Base-by-base conservation (phyloP, 2,329 filamentous ascomycete genomes). In the Ophiostoma tasmaniense region DNA sequence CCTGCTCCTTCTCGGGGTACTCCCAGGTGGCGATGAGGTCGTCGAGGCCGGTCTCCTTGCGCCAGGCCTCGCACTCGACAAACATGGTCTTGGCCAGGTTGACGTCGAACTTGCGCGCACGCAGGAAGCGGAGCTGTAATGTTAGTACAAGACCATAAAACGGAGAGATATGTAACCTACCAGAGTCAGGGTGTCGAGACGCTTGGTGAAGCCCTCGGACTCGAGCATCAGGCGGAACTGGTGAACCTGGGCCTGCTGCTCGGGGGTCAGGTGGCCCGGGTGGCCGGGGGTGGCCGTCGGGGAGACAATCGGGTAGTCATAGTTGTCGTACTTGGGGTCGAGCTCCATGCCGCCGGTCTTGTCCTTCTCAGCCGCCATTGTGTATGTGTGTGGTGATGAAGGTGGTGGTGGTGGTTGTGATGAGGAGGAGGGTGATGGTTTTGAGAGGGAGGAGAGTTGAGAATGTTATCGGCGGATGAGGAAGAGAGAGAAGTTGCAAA, bases 51-150 rank as follows among this genome's bases (percentile, higher is more conserved):
- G 90, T 95, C 69, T 93, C 88, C 79, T 90, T 89, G 79, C 95
- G 88, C 95, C 95, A 99, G 78, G 90, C 89, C 82, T 98, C 94
- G 76, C 86, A 89, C 67, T 96, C 91, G 75, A 92, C 77, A 81
- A 97, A 98, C 93, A 94, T 97, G 77, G 13, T 22, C 86, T 97
- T 95, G 73, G 93, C 80, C 37, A 87, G 81, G 75, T 90, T 84
- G 71, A 97, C 91, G 79, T 97, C 90, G 79, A 97, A 99, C 84
- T 98, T 98, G 77, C 95, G 88, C 69, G 95, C 95, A 78, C 95
- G 88, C 76, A 99, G 84, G 82, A 97, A 97, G 77, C 93, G 90
- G 77, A 97, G 83, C 89, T 93, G 35, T 5, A 25, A 4, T 10
- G 59, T 25, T 28, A 64, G 28, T 52, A 1, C n/a, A 13, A 25